These are phyloP conservation scores for Bassia scoparia DNA, from an alignment of 148 eudicot genomes.

Conservation along the genomic window DNA sequence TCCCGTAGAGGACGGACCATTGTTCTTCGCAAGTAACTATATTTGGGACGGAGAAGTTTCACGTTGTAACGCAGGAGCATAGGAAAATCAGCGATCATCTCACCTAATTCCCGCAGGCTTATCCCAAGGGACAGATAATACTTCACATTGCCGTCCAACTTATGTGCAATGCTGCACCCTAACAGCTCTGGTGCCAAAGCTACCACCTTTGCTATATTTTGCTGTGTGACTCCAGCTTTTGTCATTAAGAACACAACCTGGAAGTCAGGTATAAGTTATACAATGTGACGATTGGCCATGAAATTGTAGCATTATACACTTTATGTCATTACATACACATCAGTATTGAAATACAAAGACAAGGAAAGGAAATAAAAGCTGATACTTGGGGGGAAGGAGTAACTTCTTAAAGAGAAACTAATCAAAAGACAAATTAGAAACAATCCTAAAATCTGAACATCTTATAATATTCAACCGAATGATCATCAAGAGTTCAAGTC, in stretches of 20 bases:
- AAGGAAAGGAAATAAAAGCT: not conserved
- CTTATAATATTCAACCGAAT: not conserved
- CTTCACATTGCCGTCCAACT: slow-evolving; percentile 77
- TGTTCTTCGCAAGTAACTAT: slow-evolving; percentile 69
- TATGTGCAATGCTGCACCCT: slow-evolving; percentile 83
- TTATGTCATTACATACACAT: not conserved
- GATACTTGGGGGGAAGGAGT: too few species aligned
- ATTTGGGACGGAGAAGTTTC: slow-evolving; percentile 86
- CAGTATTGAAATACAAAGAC: not conserved
- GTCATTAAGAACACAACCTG: slow-evolving; percentile 86
- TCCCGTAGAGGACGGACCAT: slow-evolving; percentile 89
- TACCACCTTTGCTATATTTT: slow-evolving; percentile 70
- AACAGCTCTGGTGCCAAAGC: slow-evolving; percentile 87
- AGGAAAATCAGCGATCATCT: slow-evolving; percentile 89
- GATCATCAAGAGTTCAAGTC: not conserved
- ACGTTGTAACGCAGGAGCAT: slow-evolving; percentile 81
- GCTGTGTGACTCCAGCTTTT: slow-evolving; percentile 70
- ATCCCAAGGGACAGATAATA: slow-evolving; percentile 87
- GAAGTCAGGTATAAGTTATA: not conserved
- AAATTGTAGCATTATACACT: not conserved
- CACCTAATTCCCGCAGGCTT: slow-evolving; percentile 51
- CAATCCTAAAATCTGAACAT: not conserved
- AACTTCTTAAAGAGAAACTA: too few species aligned
- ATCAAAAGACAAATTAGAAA: too few species aligned
- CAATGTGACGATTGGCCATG: not conserved